Evolutionary conservation across 345 rosid genomes (phyloP).

Genomic region (Angophora floribunda): DNA sequence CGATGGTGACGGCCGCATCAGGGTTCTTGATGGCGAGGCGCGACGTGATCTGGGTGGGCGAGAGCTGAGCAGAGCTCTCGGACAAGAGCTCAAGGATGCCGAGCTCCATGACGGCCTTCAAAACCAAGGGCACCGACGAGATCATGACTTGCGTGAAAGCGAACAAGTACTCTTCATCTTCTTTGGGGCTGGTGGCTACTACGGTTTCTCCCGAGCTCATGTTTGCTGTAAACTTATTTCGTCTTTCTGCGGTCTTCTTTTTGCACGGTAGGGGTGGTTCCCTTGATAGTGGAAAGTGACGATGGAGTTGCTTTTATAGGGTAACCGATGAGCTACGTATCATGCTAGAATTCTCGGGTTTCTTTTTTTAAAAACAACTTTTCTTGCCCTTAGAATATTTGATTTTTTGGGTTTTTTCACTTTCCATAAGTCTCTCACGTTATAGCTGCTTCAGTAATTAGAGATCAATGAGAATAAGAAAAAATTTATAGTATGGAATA

Average conservation of each 20-base stretch:
- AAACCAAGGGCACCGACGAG: conserved; percentile 18
- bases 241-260: background rate
- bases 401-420: no score
- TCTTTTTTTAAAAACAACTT: background rate
- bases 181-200: background rate
- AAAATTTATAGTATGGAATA: no score
- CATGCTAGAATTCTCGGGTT: background rate
- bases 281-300: background rate
- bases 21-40: conserved; percentile 23
- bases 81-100: conserved; percentile 28
- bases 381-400: background rate
- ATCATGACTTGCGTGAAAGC: conserved; percentile 18
- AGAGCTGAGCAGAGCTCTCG: conserved; percentile 5
- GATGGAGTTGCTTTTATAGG: background rate
- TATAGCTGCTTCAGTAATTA: no score
- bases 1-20: conserved; percentile 16
- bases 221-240: background rate
- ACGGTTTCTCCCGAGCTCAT: background rate
- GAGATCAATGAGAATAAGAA: no score
- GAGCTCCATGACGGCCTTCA: conserved; percentile 29
- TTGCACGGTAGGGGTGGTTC: background rate
- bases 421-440: no score
- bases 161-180: conserved; percentile 9
- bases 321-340: background rate
- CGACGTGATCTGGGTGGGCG: conserved; percentile 22